Evolutionary conservation across 1,284 basidiomycete species (phyloP), one percentile per base, ranked within the genome.

Genomic region (Volvariella volvacea): DNA sequence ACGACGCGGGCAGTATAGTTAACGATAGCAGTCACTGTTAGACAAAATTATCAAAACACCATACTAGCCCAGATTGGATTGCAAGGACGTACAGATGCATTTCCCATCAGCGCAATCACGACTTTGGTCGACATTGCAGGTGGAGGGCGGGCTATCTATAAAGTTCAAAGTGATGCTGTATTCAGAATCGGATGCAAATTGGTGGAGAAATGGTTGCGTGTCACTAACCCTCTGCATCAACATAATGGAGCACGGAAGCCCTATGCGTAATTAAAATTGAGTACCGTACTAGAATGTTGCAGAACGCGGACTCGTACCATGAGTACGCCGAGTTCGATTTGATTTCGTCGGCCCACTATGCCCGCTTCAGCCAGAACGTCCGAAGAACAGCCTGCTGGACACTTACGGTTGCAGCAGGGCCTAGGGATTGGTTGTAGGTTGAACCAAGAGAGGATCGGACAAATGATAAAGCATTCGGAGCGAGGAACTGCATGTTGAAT

Each of bases 1-100:
- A 67, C 59, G 2, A 76, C 65, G n/a, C 73, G 68, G 12, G 58
- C 62, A 1, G 75, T 78, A 50, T 77, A 77, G 56, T 77, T 78
- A 2, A 74, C 71, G 47, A 76, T 76, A 14, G 75, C 74, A 37
- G 63, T 66, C 45, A 76, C 73, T 74, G 42, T 31, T 8, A 28
- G 15, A 4, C 37, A 16, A 37, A 14, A 20, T 41, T 21, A 41
- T 16, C 16, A 39, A 14, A 12, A 19, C 36, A 38, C 12, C 20
- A 21, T 25, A 22, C 15, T n/a, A n/a, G n/a, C n/a, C n/a, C n/a
- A 20, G 17, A 30, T 33, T 8, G 10, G 32, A 3, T 40, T 17
- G n/a, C n/a, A 39, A 17, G 17, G 15, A 62, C 73, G 21, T 49
- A 75, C 73, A 54, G 41, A 76, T 68, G 48, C 74, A 74, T 14